Evolutionary conservation across 345 rosid species (phyloP), one percentile per base, ranked within the genome.

Genomic region (Lepidium africanum): DNA sequence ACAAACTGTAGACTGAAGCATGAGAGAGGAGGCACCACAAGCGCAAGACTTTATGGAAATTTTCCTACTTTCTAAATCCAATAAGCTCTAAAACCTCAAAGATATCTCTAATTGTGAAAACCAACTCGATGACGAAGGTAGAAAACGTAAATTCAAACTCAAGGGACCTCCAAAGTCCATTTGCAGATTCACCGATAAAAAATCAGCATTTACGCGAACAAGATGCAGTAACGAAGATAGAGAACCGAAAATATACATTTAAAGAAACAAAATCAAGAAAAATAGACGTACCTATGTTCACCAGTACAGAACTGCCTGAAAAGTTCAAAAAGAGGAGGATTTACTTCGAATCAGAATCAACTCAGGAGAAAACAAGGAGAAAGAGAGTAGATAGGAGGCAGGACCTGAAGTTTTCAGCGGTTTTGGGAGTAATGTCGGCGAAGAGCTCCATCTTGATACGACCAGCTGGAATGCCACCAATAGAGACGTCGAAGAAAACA

Each of bases 381-480:
- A 12, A 39, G 38, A 41, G 45, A 30, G 7, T 5, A 17, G 53
- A 17, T 36, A 10, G 45, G 40, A n/a, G 15, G 37, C 0, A 30
- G 52, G 16, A 91, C 93, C 97, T 84, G 89, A 94, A 94, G 73
- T 94, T 94, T 56, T 91, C 97, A 50, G 97, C 96, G 21, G 97
- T 86, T 80, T 82, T 91, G 65, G 97, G 97, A 38, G 83, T 83
- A 52, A 91, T 80, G 63, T 94, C 99, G 32, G 99, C 91, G 77
- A 94, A 94, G 73, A 94, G 96, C 80, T 94, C 99, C 99, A 91
- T 94, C 84, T 91, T 91, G 80, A 89, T 82, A 27, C 97, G 90
- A 38, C 96, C 99, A 15, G 96, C 96, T 9, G 93, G 87, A 65
- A 94, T 91, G 62, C 87, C 82, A 38, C 96, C 99, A 62, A 94